Evolutionary conservation across 2,329 filamentous ascomycete species (phyloP).

Genomic region (Zalaria obscura): DNA sequence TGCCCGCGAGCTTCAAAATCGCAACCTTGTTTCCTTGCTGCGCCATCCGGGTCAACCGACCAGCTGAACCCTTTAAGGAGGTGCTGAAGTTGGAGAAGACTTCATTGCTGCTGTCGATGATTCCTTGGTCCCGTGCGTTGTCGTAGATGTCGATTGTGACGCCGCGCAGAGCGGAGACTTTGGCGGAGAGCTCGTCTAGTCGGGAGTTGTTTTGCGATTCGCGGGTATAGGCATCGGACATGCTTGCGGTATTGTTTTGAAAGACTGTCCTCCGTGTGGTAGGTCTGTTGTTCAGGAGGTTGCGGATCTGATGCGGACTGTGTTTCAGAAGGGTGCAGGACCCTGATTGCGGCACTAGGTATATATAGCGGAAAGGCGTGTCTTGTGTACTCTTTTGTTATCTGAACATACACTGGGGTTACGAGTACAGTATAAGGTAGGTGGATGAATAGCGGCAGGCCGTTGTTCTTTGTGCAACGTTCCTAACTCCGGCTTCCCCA

Average conservation of each 20-base stretch:
- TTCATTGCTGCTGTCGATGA: constrained; percentile 74
- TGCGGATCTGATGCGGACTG: too few relatives aligned
- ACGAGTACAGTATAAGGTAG: too few relatives aligned
- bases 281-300: too few relatives aligned
- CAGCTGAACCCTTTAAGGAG: constrained; percentile 70
- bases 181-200: constrained; percentile 76
- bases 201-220: constrained; percentile 83
- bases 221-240: constrained; percentile 45
- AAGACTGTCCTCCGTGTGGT: too few relatives aligned
- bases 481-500: too few relatives aligned
- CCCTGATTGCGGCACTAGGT: too few relatives aligned
- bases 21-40: constrained; percentile 81
- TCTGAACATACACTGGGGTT: too few relatives aligned
- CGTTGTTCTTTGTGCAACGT: too few relatives aligned
- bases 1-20: constrained; percentile 75
- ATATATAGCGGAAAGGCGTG: too few relatives aligned
- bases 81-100: constrained; percentile 81
- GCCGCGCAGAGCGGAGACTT: constrained; percentile 81
- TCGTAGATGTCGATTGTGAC: constrained; percentile 98
- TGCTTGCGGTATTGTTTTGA: constrained; percentile 14
- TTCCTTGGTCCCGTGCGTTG: constrained; percentile 73
- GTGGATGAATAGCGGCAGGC: too few relatives aligned
- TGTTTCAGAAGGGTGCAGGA: too few relatives aligned
- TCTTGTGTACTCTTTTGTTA: too few relatives aligned
- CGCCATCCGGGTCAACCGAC: constrained; percentile 78